Conservation (phyloP, 2,329 filamentous ascomycete species). For the Alternaria gansuensis region DNA sequence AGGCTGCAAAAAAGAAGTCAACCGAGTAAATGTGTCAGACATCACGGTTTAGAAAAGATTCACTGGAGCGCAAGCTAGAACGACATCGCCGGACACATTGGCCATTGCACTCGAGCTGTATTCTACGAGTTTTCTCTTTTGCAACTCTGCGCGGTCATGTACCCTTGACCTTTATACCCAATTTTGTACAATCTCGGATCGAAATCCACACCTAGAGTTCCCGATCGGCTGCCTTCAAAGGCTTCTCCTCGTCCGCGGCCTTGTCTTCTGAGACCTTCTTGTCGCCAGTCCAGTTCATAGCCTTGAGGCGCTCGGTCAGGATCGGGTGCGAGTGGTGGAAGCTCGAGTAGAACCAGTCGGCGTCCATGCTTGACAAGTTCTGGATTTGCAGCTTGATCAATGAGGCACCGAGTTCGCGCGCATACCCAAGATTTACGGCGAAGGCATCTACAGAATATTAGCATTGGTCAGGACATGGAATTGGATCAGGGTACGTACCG, state of each 20-base stretch:
- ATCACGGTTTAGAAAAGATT: background rate
- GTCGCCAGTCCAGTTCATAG: constrained; percentile 83
- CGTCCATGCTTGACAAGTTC: constrained; percentile 98
- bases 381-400: constrained; percentile 98
- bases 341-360: constrained; percentile 96
- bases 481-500: constrained; percentile 56
- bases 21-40: constrained; percentile 21
- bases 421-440: constrained; percentile 83
- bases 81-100: background rate
- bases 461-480: constrained; percentile 26
- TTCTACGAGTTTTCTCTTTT: constrained; percentile 10
- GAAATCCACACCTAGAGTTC: constrained; percentile 67
- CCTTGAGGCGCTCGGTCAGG: constrained; percentile 88
- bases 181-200: constrained; percentile 3
- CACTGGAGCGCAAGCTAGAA: background rate
- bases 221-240: constrained; percentile 75
- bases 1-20: constrained; percentile 42
- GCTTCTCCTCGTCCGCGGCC: constrained; percentile 64
- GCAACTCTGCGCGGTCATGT: constrained; percentile 9
- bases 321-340: constrained; percentile 99
- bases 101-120: constrained; percentile 12
- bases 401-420: constrained; percentile 80
- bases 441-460: constrained; percentile 71
- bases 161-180: constrained; percentile 8
- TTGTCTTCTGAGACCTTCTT: constrained; percentile 62